Evolutionary conservation across 176 grass and related monocot species (phyloP).

Genomic region (Calamus simplicifolius): DNA sequence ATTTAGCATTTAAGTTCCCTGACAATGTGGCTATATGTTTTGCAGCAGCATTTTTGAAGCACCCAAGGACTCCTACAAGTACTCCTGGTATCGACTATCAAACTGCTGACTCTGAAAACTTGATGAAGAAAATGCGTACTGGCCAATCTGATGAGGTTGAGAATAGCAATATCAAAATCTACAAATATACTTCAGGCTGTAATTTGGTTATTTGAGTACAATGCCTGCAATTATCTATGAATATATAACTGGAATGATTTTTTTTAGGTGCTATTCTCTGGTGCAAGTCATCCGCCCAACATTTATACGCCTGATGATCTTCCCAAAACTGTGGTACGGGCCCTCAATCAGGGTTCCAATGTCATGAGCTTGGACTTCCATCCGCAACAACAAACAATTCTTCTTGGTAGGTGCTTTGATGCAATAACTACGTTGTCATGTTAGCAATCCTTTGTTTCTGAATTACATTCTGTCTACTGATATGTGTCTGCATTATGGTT

Average conservation of each 20-base stretch:
- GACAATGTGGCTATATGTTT: not conserved
- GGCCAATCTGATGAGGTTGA: slow-evolving; percentile 90
- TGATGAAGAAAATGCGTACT: slow-evolving; percentile 94
- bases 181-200: not conserved
- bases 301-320: slow-evolving; percentile 96
- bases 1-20: no score
- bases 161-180: no score
- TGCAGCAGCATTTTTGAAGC: slow-evolving; percentile 92
- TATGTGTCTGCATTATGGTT: not conserved
- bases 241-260: no score
- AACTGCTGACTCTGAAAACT: slow-evolving; percentile 93
- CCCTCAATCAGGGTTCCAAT: slow-evolving; percentile 89
- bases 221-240: no score
- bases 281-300: slow-evolving; percentile 70
- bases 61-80: slow-evolving; percentile 74
- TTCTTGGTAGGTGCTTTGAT: slow-evolving; percentile 55
- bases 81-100: slow-evolving; percentile 90
- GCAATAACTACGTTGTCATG: no score
- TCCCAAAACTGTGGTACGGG: slow-evolving; percentile 74
- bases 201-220: not conserved
- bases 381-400: slow-evolving; percentile 88
- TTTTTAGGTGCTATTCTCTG: slow-evolving; percentile 77
- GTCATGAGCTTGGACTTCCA: slow-evolving; percentile 99
- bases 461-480: no score
- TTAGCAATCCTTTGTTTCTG: no score